These are phyloP conservation scores for Penicillium hordei DNA, from an alignment of 2,329 filamentous ascomycete species.

Conservation along the genomic window DNA sequence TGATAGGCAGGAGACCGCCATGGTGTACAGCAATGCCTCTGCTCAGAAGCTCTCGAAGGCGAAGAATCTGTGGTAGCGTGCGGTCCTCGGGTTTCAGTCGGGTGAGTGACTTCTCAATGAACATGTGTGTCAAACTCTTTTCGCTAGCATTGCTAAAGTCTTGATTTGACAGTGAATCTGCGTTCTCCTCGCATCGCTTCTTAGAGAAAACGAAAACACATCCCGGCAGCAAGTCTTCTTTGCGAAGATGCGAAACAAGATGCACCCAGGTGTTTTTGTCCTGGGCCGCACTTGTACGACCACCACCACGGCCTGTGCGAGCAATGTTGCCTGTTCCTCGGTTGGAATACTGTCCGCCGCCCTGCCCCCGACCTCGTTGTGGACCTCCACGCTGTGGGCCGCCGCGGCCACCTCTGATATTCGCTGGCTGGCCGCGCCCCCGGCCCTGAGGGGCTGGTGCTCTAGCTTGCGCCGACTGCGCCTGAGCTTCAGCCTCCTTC, in stretches of 20 bases:
- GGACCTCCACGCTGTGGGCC: slow-evolving; percentile 32
- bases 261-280: slow-evolving; percentile 98
- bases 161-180: slow-evolving; percentile 88
- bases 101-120: slow-evolving; percentile 90
- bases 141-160: slow-evolving; percentile 92
- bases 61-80: slow-evolving; percentile 84
- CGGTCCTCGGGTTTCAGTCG: slow-evolving; percentile 88
- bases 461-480: slow-evolving; percentile 46
- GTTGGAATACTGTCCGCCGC: slow-evolving; percentile 57
- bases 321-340: slow-evolving; percentile 81
- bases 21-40: slow-evolving; percentile 95
- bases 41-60: slow-evolving; percentile 78
- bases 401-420: slow-evolving; percentile 46
- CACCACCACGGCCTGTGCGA: slow-evolving; percentile 77
- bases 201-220: slow-evolving; percentile 99
- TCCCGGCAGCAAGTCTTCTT: slow-evolving; percentile 80
- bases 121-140: slow-evolving; percentile 97
- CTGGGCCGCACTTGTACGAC: slow-evolving; percentile 84
- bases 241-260: slow-evolving; percentile 85
- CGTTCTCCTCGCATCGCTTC: slow-evolving; percentile 95
- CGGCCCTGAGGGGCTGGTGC: slow-evolving; percentile 56
- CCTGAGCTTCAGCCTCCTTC: slow-evolving; percentile 54
- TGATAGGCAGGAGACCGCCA: slow-evolving; percentile 88
- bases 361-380: slow-evolving; percentile 51
- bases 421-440: slow-evolving; percentile 52